Percentiles rank a stretch among this genome's conserved stretches.
Conservation (phyloP, 75 land plant genomes). For the Ceratopteris richardii region DNA sequence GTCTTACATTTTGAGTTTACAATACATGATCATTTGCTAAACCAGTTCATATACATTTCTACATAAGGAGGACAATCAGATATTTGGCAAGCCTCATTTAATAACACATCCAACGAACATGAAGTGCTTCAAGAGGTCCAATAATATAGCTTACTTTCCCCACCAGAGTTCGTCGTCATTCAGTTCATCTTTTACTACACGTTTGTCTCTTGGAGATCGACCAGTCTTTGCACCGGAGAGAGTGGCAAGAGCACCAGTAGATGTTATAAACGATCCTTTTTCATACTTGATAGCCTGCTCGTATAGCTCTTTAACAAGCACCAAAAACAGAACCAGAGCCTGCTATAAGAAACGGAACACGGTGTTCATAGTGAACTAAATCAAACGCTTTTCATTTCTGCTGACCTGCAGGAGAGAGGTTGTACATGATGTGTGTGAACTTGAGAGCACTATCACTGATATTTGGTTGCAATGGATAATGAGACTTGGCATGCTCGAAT, state of each 20-base stretch:
- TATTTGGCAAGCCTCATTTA: too few species aligned
- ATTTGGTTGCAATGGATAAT: constrained; percentile 16
- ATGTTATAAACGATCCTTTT: constrained; percentile 45
- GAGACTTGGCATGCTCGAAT: constrained; percentile 17
- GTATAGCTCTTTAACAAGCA: constrained; percentile 27
- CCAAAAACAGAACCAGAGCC: constrained; percentile 5
- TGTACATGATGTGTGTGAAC: constrained; percentile 46
- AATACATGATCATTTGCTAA: too few species aligned
- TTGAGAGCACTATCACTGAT: constrained; percentile 46
- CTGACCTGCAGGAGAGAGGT: constrained; percentile 37
- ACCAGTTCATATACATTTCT: too few species aligned
- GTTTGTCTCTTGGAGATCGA: constrained; percentile 46
- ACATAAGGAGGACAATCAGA: too few species aligned
- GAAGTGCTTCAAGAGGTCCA: background rate
- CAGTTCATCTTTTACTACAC: constrained; percentile 39
- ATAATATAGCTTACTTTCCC: constrained; percentile 22
- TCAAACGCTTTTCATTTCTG: background rate
- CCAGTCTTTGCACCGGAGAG: constrained; percentile 49
- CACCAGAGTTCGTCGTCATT: constrained; percentile 40
- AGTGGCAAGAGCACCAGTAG: constrained; percentile 41
- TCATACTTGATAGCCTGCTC: constrained; percentile 49
- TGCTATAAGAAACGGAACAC: background rate
- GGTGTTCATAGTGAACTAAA: background rate
- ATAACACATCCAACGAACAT: too few species aligned
- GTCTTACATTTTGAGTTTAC: too few species aligned